These are phyloP conservation scores for Hypoxylon cercidicola DNA, from an alignment of 495 filamentous ascomycete species.

Conservation along the genomic window DNA sequence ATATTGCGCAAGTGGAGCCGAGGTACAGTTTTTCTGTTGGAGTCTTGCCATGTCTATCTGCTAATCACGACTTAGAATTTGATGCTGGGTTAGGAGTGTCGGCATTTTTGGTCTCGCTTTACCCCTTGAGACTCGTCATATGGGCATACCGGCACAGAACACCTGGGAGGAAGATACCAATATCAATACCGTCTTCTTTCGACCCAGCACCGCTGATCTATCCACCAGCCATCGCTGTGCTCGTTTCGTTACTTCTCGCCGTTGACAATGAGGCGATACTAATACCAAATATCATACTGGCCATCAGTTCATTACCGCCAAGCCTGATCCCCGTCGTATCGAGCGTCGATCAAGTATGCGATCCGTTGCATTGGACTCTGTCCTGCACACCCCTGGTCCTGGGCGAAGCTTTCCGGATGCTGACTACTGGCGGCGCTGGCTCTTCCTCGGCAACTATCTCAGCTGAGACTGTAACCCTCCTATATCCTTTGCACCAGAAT, in stretches of 20 bases:
- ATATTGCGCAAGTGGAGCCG: constrained; percentile 45
- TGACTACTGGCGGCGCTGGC: background rate
- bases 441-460: constrained; percentile 46
- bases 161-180: constrained; percentile 49
- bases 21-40: constrained; percentile 43
- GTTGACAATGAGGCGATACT: constrained; percentile 65
- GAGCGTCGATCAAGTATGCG: constrained; percentile 47
- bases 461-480: constrained; percentile 70
- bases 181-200: constrained; percentile 75
- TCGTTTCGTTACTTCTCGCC: constrained; percentile 81
- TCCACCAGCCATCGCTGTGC: constrained; percentile 77
- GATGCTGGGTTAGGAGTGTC: constrained; percentile 32
- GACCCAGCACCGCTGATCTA: constrained; percentile 94
- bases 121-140: constrained; percentile 57
- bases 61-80: constrained; percentile 48
- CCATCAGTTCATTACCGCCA: constrained; percentile 79
- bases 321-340: constrained; percentile 71
- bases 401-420: constrained; percentile 13
- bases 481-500: constrained; percentile 89
- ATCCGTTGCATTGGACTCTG: constrained; percentile 76
- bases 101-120: constrained; percentile 48
- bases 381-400: constrained; percentile 69
- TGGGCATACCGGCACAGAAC: constrained; percentile 55
- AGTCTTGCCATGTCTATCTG: background rate
- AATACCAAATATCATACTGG: constrained; percentile 81